Percentiles rank a stretch among this genome's conserved stretches.
phyloP scores from a whole-genome alignment of 441 rosid genomes.

The Bruguiera hainesii region DNA sequence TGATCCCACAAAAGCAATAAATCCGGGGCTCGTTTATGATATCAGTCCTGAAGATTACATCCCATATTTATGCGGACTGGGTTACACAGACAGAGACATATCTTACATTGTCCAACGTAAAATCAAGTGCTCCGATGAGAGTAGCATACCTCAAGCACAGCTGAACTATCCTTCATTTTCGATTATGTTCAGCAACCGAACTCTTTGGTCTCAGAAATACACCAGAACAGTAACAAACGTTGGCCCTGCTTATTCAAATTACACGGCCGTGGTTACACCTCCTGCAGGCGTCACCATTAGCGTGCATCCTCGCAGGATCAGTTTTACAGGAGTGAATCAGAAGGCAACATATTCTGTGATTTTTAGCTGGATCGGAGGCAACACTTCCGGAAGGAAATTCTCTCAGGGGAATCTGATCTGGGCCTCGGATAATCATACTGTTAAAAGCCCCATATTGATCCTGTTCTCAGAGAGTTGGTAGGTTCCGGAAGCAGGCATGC shows the following conservation, averaged over 20 bases:
- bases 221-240: conserved; percentile 44
- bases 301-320: conserved; percentile 19
- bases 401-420: conserved; percentile 31
- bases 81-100: conserved; percentile 25
- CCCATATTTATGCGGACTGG: conserved; percentile 43
- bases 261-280: conserved; percentile 7
- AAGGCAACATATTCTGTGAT: conserved; percentile 33
- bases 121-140: conserved; percentile 22
- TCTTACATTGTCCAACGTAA: conserved; percentile 20
- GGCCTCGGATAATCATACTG: conserved; percentile 17
- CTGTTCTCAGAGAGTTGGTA: no score
- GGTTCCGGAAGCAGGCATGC: no score
- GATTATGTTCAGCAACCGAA: conserved; percentile 12
- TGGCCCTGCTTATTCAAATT: conserved; percentile 27
- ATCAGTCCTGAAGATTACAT: conserved; percentile 41
- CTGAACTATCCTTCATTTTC: conserved; percentile 55
- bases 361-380: conserved; percentile 13
- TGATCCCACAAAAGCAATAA: conserved; percentile 27
- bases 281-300: conserved; percentile 35
- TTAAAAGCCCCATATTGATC: conserved; percentile 30
- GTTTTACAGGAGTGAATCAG: conserved; percentile 29
- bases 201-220: conserved; percentile 24
- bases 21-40: conserved; percentile 48
- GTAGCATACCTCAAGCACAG: conserved; percentile 37
- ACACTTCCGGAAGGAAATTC: neutral